These are phyloP conservation scores for Lenwebbia sp. DNA, from an alignment of 345 rosid genomes.

Conservation along the genomic window DNA sequence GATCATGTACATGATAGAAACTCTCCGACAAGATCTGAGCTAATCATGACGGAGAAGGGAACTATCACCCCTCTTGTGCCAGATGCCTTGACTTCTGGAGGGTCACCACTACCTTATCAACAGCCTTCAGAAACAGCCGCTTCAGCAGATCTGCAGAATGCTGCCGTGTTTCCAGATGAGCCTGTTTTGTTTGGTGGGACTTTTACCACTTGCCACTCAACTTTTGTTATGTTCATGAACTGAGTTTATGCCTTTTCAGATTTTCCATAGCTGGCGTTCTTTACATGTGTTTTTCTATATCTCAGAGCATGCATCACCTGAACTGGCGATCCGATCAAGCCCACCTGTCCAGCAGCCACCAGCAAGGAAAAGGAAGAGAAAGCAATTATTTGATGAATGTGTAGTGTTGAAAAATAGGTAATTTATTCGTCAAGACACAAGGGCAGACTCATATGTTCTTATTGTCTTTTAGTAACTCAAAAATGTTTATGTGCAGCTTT, in stretches of 20 bases:
- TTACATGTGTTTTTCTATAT: not conserved
- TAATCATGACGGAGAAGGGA: constrained; percentile 28
- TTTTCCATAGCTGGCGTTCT: not conserved
- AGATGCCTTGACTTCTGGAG: constrained; percentile 27
- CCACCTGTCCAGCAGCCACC: constrained; percentile 38
- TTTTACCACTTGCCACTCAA: not conserved
- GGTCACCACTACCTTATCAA: constrained; percentile 20
- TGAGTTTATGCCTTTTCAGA: not conserved
- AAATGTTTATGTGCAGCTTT: not conserved
- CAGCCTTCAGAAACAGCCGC: constrained; percentile 34
- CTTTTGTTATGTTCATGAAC: not conserved
- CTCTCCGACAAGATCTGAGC: constrained; percentile 14
- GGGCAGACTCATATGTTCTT: not conserved
- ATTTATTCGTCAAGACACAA: not conserved
- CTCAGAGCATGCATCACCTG: constrained; percentile 49
- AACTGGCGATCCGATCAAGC: constrained; percentile 36
- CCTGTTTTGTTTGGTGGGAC: constrained; percentile 37
- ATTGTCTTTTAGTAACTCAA: not conserved
- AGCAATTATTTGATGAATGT: constrained; percentile 34
- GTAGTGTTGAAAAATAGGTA: constrained; percentile 52
- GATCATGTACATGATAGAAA: constrained; percentile 6
- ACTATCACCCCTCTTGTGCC: constrained; percentile 24
- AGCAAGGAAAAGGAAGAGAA: constrained; percentile 31
- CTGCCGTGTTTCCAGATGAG: constrained; percentile 5
- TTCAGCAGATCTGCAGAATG: constrained; percentile 28